Base-by-base conservation (phyloP, 179 eudicot species). In the Gypsophila paniculata region DNA sequence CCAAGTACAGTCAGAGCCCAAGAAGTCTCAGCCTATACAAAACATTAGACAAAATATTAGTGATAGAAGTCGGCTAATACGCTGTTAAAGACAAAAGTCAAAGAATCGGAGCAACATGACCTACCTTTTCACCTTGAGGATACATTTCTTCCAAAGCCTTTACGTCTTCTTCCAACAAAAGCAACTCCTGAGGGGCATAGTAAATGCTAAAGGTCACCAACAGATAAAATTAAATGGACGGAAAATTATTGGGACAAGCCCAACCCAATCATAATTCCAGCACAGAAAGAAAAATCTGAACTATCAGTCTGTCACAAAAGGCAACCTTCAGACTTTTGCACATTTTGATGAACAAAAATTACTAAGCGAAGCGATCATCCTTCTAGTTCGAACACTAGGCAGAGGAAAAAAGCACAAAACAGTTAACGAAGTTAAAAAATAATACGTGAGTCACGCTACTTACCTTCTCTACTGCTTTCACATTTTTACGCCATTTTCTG, bases 91-190 rank as follows among this genome's bases (percentile, higher is more conserved):
- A 71, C 61, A 66, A 21, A 32, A 29, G n/a, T 70, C 59, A 60
- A 55, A 21, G 21, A 52, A 15, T 51, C 76, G 73, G 13, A 68
- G 46, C 23, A 60, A 68, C 62, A 69, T 8, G 51, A 25, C 72
- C 81, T 74, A 92, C 99, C 99, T 94, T 80, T 86, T 94, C 99
- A 73, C 99, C 99, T 82, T 94, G 99, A 80, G 99, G 99, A 80
- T 94, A 94, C 96, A 94, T 92, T 85, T 94, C 99, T 83, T 94
- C 99, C 81, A 94, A 80, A 82, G 92, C 93, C 64, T 88, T 90
- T 32, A 90, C 93, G 71, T 94, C 99, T 69, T 94, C 95, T 82
- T 94, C 99, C 76, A 94, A 72, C 81, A 90, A 85, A 77, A 87
- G 95, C 76, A 92, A 68, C 86, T 94, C 99, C 97, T 92, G 77